Evolutionary conservation across 345 rosid species (phyloP), one percentile per base, ranked within the genome.

Genomic region (Sapria himalayana): DNA sequence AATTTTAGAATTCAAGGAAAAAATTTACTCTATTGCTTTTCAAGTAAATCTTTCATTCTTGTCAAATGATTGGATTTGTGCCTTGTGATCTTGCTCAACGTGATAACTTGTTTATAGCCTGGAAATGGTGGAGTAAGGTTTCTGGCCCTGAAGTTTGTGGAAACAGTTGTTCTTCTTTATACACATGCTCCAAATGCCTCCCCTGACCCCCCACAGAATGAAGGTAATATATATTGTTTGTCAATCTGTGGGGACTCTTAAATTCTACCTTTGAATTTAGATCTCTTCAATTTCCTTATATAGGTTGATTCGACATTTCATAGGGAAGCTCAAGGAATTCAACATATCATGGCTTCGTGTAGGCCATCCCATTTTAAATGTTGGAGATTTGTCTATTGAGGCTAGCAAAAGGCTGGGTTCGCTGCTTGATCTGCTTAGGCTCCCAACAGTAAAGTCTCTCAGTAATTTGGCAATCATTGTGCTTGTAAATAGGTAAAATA

Each of bases 371-470:
- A 45, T 76, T 31, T 69, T 89, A 46, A 76, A 79, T 46, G 51
- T 74, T 37, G 98, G 91, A 48, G 93, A 82, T 60, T 62, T 89
- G 53, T 77, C 98, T 17, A 54, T 72, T 51, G 98, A 89, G 67
- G 98, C 95, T 40, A 74, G 85, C 63, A 70, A 67, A 58, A 72
- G 55, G 45, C 57, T 89, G 71, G 78, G 63, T 49, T 67, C 61
- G 47, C 57, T 89, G 79, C 93, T 89, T 55, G 98, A 89, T 71
- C 94, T 72, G 65, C 93, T 89, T 51, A 69, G 98, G 59, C 60
- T 52, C 37, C 98, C 95, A 22, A 62, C 75, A 17, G 85, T 81
- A 40, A 82, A 67, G 48, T 72, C 85, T 55, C 73, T 79, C 35
- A 67, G 76, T 55, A 69, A 68, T 55, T 56, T 72, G 25, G 73